Evolutionary conservation across 2,329 filamentous ascomycete species (phyloP).

Genomic region (Xylariales sp.): DNA sequence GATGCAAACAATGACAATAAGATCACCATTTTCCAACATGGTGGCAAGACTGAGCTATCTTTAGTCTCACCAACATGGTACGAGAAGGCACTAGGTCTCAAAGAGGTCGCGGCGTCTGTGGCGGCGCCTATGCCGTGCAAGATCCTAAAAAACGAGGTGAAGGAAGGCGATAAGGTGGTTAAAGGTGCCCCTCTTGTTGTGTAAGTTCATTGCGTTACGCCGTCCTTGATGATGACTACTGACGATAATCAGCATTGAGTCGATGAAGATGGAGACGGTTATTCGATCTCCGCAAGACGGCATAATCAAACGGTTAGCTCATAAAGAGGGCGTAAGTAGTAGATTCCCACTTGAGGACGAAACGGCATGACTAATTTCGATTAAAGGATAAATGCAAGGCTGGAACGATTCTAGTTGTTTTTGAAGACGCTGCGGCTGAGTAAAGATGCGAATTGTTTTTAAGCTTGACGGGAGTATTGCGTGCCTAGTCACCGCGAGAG

Average conservation of each 20-base stretch:
- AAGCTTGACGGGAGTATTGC: background rate
- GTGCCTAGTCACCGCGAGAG: background rate
- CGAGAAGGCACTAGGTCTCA: slow-evolving; percentile 85
- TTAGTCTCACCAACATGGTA: slow-evolving; percentile 80
- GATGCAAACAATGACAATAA: slow-evolving; percentile 63
- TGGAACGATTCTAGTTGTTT: slow-evolving; percentile 78
- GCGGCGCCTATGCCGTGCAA: slow-evolving; percentile 98
- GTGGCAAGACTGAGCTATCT: slow-evolving; percentile 67
- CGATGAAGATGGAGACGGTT: slow-evolving; percentile 91
- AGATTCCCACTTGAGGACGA: slow-evolving; percentile 22
- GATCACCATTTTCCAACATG: slow-evolving; percentile 81
- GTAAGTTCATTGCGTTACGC: slow-evolving; percentile 55
- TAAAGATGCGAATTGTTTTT: slow-evolving; percentile 2
- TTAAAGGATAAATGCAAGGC: slow-evolving; percentile 80
- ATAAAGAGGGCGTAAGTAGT: slow-evolving; percentile 78
- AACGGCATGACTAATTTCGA: background rate
- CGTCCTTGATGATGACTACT: slow-evolving; percentile 17
- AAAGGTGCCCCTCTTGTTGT: slow-evolving; percentile 91
- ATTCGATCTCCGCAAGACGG: slow-evolving; percentile 81
- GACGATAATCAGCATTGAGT: slow-evolving; percentile 71
- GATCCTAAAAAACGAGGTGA: slow-evolving; percentile 88
- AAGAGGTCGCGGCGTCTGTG: slow-evolving; percentile 84
- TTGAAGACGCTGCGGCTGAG: slow-evolving; percentile 59
- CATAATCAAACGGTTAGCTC: slow-evolving; percentile 76
- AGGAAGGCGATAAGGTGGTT: slow-evolving; percentile 82